A percentile compares a stretch with the other conserved stretches of the same genome.
These are phyloP conservation scores for Candida nemodendra DNA, from an alignment of 805 yeast species.

Conservation along the genomic window DNA sequence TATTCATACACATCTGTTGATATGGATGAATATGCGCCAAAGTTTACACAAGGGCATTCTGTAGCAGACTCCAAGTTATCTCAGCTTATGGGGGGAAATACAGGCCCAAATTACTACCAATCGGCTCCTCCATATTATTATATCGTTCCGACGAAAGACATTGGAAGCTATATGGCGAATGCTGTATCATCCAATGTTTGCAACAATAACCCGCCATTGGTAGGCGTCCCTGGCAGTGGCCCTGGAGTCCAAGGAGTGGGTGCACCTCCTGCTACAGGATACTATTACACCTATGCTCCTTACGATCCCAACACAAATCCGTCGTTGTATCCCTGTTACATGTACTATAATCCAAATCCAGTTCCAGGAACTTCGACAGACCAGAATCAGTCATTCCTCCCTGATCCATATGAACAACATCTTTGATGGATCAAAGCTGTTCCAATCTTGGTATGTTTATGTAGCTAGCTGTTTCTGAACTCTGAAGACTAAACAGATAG, in stretches of 20 bases:
- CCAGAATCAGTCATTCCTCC: slow-evolving; percentile 12
- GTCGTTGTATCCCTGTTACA: slow-evolving; percentile 31
- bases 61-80: slow-evolving; percentile 10
- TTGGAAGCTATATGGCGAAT: slow-evolving; percentile 17
- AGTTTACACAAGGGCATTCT: slow-evolving; percentile 9
- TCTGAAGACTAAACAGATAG: too few species aligned
- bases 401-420: slow-evolving; percentile 19
- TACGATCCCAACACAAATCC: slow-evolving; percentile 24
- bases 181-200: slow-evolving; percentile 14
- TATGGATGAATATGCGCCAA: slow-evolving; percentile 22
- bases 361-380: slow-evolving; percentile 22
- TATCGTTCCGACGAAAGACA: slow-evolving; percentile 29
- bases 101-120: slow-evolving; percentile 19
- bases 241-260: slow-evolving; percentile 16
- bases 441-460: too few species aligned
- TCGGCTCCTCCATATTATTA: slow-evolving; percentile 30
- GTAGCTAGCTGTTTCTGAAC: too few species aligned
- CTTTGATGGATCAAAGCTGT: too few species aligned
- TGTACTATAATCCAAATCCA: slow-evolving; percentile 30
- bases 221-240: slow-evolving; percentile 12
- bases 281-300: slow-evolving; percentile 30
- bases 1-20: slow-evolving; percentile 31
- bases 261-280: slow-evolving; percentile 25
- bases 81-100: slow-evolving; percentile 11
- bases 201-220: slow-evolving; percentile 12